A percentile compares a stretch with the other conserved stretches of the same genome.
These are phyloP conservation scores for Aspergillus novoparasiticus DNA, from an alignment of 2,329 filamentous ascomycete species.

Conservation along the genomic window DNA sequence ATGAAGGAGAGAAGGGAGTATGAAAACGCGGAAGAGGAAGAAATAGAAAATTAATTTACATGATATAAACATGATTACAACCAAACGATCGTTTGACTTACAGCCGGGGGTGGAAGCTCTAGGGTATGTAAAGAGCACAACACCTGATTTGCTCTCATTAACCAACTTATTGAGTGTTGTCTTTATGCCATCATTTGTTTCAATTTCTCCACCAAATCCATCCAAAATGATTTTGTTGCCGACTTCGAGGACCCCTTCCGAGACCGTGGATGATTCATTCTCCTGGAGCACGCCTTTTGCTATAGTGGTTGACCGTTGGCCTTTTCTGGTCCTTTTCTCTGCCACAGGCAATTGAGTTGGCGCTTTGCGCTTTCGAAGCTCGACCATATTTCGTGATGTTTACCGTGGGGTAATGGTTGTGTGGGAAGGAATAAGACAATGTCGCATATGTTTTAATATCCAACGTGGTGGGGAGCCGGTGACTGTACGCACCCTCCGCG, in stretches of 20 bases:
- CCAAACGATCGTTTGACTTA: slow-evolving; percentile 55
- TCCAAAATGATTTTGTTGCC: slow-evolving; percentile 58
- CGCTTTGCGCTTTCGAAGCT: slow-evolving; percentile 65
- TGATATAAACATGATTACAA: neutral
- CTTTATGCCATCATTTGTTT: slow-evolving; percentile 81
- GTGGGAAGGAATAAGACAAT: neutral
- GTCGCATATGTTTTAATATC: neutral
- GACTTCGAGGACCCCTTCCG: slow-evolving; percentile 32
- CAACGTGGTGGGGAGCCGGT: neutral
- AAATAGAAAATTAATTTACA: neutral
- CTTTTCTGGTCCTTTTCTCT: slow-evolving; percentile 32
- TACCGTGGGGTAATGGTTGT: neutral
- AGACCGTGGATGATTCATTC: slow-evolving; percentile 23
- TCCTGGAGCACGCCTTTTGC: slow-evolving; percentile 35
- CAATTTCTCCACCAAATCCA: slow-evolving; percentile 68
- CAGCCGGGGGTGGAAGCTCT: slow-evolving; percentile 93
- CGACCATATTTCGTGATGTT: slow-evolving; percentile 45
- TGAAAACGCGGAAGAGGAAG: neutral
- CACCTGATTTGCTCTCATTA: slow-evolving; percentile 78
- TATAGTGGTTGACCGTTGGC: slow-evolving; percentile 28
- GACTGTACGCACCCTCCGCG: neutral
- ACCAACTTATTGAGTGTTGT: slow-evolving; percentile 80
- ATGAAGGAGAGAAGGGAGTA: neutral
- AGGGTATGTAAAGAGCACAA: slow-evolving; percentile 94
- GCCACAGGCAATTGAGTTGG: slow-evolving; percentile 47